Base-by-base conservation (phyloP, 2,329 filamentous ascomycete species). In the Aspergillus clavatus region DNA sequence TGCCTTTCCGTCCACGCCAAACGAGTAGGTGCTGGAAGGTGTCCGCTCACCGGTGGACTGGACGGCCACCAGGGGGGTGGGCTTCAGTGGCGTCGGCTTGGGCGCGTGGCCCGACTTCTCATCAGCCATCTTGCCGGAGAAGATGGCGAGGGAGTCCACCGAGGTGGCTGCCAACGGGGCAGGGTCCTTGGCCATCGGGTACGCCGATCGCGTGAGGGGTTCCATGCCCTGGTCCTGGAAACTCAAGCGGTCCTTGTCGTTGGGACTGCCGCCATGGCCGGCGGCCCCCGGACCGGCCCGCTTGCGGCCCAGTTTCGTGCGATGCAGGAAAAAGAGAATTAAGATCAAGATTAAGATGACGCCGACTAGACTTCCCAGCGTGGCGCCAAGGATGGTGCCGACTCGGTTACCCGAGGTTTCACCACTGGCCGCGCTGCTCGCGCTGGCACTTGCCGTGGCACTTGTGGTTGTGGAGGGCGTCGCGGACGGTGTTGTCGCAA, bases 301-400 rank as follows among this genome's bases (percentile, higher is more conserved):
- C 43, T 51, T 50, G 35, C 56, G 47, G 39, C 73, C 78, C 56
- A 77, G 76, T 62, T 79, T 81, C 55, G 78, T 75, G 47, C 76
- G 77, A 60, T 80, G 77, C 19, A 89, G 69, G 22, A 86, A 73
- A 40, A 93, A 72, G 16, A 96, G 75, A n/a, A 89, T 62, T 1
- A 87, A 64, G 21, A 86, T 75, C n/a, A 94, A 72, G 5, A 95
- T 62, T 0, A 82, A 69, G 16, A 85, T 82, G 42, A 89, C 72
- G 14, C 86, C 89, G 42, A 87, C 79, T 18, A 95, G 82, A n/a
- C 84, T 82, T 10, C 90, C 89, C 1, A 97, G 76, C 0, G 87
- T 87, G 40, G 87, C 87, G 26, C 87, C 90, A 1, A 96, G 76
- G 22, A 95, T 84, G 6, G 81, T 81, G 54, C 75, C 68, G 19